These are phyloP conservation scores for Sarocladiaceae sp. DNA, from an alignment of 2,329 filamentous ascomycete genomes.

Conservation along the genomic window DNA sequence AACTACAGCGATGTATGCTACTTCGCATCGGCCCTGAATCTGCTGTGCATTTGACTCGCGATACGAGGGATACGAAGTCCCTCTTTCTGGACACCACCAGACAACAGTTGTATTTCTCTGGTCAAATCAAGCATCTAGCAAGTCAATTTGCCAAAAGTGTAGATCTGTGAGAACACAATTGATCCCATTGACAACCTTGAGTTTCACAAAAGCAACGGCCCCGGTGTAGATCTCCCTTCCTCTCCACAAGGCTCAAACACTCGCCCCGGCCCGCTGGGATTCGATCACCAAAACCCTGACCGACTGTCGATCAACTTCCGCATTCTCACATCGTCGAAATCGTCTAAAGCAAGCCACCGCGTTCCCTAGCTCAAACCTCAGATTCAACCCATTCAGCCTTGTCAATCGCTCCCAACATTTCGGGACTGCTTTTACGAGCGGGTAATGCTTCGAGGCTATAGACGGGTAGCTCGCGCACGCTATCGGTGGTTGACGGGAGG, in stretches of 20 bases:
- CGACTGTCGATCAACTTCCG: constrained; percentile 4
- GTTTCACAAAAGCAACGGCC: neutral
- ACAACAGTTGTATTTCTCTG: no score
- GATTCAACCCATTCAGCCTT: neutral
- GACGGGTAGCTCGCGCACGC: neutral
- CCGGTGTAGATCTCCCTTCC: constrained; percentile 3
- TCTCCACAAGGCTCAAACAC: constrained; percentile 3
- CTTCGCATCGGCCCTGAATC: no score
- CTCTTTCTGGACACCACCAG: neutral
- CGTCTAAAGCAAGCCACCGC: neutral
- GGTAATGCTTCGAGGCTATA: neutral
- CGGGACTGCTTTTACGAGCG: neutral
- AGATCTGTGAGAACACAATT: no score
- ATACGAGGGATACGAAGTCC: neutral
- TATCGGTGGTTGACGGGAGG: neutral
- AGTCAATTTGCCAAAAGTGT: no score
- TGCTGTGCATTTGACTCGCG: no score
- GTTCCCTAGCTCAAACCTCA: neutral
- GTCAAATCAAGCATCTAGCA: no score
- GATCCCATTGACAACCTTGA: no score
- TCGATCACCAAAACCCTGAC: neutral
- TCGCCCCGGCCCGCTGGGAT: neutral
- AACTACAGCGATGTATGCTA: no score
- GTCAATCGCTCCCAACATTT: neutral
- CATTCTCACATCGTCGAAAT: neutral